Conservation (phyloP, 306 rosid genomes). For the Cyamopsis tetragonoloba region DNA sequence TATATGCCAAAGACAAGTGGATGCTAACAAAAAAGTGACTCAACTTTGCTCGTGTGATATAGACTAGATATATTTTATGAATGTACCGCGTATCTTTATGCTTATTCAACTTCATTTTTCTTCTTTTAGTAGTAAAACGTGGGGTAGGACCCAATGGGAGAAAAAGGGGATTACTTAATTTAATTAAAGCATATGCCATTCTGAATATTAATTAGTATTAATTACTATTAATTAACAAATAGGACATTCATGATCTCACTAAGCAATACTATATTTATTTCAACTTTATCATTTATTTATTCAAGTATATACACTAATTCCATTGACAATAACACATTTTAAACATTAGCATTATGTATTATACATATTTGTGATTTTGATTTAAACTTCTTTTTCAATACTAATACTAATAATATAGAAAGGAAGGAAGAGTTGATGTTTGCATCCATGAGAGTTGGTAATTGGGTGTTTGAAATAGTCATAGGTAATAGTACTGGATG, state of each 20-base stretch:
- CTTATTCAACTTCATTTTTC: conserved; percentile 25
- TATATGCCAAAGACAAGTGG: conserved; percentile 50
- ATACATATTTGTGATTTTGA: no score
- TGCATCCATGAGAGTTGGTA: conserved; percentile 29
- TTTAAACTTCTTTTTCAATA: no score
- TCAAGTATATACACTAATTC: no score
- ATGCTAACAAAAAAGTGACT: conserved; percentile 44
- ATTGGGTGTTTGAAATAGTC: conserved; percentile 48
- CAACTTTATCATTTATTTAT: no score
- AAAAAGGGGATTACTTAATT: conserved; percentile 5
- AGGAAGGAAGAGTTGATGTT: background rate
- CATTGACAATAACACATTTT: no score
- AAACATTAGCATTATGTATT: no score
- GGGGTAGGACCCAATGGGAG: background rate
- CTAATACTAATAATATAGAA: no score
- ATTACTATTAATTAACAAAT: no score
- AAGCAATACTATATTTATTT: conserved; percentile 22
- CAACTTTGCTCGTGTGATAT: conserved; percentile 26
- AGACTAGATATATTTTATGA: background rate
- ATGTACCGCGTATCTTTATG: background rate
- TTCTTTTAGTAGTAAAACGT: conserved; percentile 31
- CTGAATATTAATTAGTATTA: background rate
- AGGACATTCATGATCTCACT: conserved; percentile 8
- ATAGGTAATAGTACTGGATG: conserved; percentile 41
- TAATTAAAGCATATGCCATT: conserved; percentile 13